Conservation (phyloP, 2,329 filamentous ascomycete species). For the Alternaria ethzedia region DNA sequence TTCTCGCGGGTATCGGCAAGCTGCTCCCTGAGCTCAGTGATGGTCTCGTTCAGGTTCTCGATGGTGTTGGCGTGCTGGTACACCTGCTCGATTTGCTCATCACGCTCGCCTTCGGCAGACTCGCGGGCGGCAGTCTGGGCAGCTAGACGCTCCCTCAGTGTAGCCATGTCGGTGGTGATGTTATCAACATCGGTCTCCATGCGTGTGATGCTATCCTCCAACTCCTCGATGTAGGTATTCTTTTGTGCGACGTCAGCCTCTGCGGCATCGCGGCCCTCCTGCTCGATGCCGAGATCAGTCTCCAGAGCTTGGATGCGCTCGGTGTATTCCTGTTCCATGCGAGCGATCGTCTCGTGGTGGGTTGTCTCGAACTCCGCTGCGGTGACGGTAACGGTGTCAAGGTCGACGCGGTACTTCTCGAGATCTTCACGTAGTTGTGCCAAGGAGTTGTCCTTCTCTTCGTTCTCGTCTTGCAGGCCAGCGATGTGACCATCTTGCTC, state of each 20-base stretch:
- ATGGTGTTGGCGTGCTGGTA: slow-evolving; percentile 46
- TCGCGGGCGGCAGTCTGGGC: slow-evolving; percentile 42
- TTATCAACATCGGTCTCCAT: slow-evolving; percentile 47
- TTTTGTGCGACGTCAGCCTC: slow-evolving; percentile 50
- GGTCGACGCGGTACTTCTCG: slow-evolving; percentile 49
- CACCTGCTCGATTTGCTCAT: slow-evolving; percentile 44
- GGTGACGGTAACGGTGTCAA: slow-evolving; percentile 45
- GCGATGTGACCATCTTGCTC: slow-evolving; percentile 38
- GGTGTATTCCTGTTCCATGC: slow-evolving; percentile 50
- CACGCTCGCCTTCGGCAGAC: slow-evolving; percentile 46
- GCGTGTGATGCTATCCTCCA: slow-evolving; percentile 47
- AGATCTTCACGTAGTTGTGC: slow-evolving; percentile 49
- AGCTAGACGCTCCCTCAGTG: slow-evolving; percentile 44
- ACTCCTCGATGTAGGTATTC: slow-evolving; percentile 46
- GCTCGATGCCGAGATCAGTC: slow-evolving; percentile 45
- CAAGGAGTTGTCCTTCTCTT: slow-evolving; percentile 44
- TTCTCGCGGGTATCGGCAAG: slow-evolving; percentile 47
- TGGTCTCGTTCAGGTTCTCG: slow-evolving; percentile 39
- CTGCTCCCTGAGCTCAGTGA: slow-evolving; percentile 49
- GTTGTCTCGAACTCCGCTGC: slow-evolving; percentile 51
- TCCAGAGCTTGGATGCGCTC: slow-evolving; percentile 47
- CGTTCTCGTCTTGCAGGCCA: slow-evolving; percentile 35
- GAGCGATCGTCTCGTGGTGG: slow-evolving; percentile 43
- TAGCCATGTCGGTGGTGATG: slow-evolving; percentile 39
- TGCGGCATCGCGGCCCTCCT: slow-evolving; percentile 45